A percentile compares a stretch with the other conserved stretches of the same genome.
Conservation (phyloP, 2,329 filamentous ascomycete genomes). For the Didymella pinodella region DNA sequence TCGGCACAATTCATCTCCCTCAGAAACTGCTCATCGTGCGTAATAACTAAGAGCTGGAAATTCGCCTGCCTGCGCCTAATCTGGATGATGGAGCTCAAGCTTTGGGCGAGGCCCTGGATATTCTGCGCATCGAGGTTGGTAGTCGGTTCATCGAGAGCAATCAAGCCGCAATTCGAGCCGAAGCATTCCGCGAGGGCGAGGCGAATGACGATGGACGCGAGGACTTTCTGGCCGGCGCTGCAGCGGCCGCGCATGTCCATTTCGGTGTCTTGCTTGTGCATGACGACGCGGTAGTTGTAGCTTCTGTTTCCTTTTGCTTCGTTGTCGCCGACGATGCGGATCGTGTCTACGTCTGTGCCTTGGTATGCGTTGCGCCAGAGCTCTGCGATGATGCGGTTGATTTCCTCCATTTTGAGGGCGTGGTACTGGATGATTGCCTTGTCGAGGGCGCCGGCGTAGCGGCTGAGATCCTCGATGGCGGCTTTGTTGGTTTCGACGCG, state of each 20-base stretch:
- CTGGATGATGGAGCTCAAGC: slow-evolving; percentile 86
- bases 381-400: slow-evolving; percentile 93
- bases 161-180: slow-evolving; percentile 92
- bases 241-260: slow-evolving; percentile 99
- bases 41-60: slow-evolving; percentile 98
- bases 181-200: slow-evolving; percentile 96
- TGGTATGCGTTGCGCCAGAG: slow-evolving; percentile 98
- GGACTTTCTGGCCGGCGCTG: slow-evolving; percentile 94
- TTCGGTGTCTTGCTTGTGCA: slow-evolving; percentile 96
- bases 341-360: slow-evolving; percentile 95
- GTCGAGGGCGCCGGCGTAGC: slow-evolving; percentile 84
- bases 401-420: slow-evolving; percentile 95
- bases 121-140: slow-evolving; percentile 97
- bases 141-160: slow-evolving; percentile 96
- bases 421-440: slow-evolving; percentile 98
- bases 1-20: slow-evolving; percentile 92
- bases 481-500: slow-evolving; percentile 91
- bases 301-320: slow-evolving; percentile 79
- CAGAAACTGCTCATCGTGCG: slow-evolving; percentile 96
- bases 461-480: slow-evolving; percentile 86
- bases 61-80: slow-evolving; percentile 84
- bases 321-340: slow-evolving; percentile 90
- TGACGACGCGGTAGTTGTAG: slow-evolving; percentile 97
- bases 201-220: slow-evolving; percentile 96
- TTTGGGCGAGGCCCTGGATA: slow-evolving; percentile 85